Evolutionary conservation across 176 grass and related monocot species (phyloP).

Genomic region (Juncus inflexus): DNA sequence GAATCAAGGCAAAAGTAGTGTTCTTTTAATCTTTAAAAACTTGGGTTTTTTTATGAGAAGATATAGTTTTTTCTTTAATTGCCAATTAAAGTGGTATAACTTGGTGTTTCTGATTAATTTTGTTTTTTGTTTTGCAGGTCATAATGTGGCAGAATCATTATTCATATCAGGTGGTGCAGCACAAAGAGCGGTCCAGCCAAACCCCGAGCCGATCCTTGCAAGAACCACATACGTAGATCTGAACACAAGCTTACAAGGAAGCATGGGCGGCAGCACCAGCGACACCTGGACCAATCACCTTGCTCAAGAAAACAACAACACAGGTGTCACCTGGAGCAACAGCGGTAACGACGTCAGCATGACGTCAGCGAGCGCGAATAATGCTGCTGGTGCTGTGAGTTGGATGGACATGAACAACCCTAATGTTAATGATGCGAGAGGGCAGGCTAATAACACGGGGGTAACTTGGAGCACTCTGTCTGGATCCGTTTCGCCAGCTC

Average conservation of each 20-base stretch:
- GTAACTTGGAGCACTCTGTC: conserved; percentile 27
- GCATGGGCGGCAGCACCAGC: background rate
- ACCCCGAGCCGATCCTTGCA: conserved; percentile 9
- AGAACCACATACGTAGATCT: conserved; percentile 26
- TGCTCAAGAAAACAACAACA: background rate
- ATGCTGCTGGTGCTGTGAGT: conserved; percentile 12
- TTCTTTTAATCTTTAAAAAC: no score
- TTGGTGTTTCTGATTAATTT: conserved; percentile 2
- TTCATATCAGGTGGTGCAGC: conserved; percentile 16
- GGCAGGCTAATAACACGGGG: conserved; percentile 16
- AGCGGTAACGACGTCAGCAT: conserved; percentile 1
- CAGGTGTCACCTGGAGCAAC: conserved; percentile 20
- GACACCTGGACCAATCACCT: conserved; percentile 17
- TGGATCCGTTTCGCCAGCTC: background rate
- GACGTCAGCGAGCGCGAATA: background rate
- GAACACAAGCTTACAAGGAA: conserved; percentile 28
- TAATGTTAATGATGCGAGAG: conserved; percentile 13
- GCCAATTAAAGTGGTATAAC: background rate
- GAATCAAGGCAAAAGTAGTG: no score
- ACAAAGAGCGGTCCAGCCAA: conserved; percentile 11
- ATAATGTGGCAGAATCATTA: conserved; percentile 23
- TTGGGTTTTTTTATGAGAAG: background rate
- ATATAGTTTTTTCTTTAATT: background rate
- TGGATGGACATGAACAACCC: conserved; percentile 19
- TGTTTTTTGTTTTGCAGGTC: conserved; percentile 22